A percentile compares a stretch with the other conserved stretches of the same genome.
Conservation (phyloP, 2,329 filamentous ascomycete species). For the Ascochyta clinopodiicola region DNA sequence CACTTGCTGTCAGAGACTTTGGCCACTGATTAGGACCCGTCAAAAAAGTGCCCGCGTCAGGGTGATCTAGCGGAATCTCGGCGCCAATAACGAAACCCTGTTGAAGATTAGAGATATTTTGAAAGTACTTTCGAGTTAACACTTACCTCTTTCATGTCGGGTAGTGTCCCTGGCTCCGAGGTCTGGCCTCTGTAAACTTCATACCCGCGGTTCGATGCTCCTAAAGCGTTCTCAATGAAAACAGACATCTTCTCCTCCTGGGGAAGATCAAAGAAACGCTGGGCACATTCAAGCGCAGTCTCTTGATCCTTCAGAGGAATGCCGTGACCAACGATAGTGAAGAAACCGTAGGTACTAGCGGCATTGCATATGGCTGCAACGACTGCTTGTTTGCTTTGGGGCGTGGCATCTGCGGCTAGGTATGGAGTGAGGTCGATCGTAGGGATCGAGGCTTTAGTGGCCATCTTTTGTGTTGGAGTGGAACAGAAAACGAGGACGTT, state of each 20-base stretch:
- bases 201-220: constrained; percentile 17
- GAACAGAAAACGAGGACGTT: too few relatives aligned
- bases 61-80: constrained; percentile 12
- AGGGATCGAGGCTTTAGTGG: background rate
- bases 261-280: constrained; percentile 18
- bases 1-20: background rate
- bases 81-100: constrained; percentile 15
- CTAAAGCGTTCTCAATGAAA: constrained; percentile 11
- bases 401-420: background rate
- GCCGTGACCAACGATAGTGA: constrained; percentile 22
- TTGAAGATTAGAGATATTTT: background rate
- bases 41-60: constrained; percentile 3
- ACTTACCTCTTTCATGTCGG: constrained; percentile 24
- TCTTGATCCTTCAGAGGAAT: constrained; percentile 16
- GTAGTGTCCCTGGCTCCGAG: constrained; percentile 12
- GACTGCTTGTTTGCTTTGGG: constrained; percentile 1
- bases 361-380: constrained; percentile 17
- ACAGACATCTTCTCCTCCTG: constrained; percentile 21
- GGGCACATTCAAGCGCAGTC: constrained; percentile 2
- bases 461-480: too few relatives aligned
- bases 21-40: constrained; percentile 10
- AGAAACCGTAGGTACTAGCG: constrained; percentile 21
- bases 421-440: background rate
- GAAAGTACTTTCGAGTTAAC: too few relatives aligned
- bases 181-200: constrained; percentile 12